Evolutionary conservation across 441 rosid genomes (phyloP).

Genomic region (Adansonia grandidieri): DNA sequence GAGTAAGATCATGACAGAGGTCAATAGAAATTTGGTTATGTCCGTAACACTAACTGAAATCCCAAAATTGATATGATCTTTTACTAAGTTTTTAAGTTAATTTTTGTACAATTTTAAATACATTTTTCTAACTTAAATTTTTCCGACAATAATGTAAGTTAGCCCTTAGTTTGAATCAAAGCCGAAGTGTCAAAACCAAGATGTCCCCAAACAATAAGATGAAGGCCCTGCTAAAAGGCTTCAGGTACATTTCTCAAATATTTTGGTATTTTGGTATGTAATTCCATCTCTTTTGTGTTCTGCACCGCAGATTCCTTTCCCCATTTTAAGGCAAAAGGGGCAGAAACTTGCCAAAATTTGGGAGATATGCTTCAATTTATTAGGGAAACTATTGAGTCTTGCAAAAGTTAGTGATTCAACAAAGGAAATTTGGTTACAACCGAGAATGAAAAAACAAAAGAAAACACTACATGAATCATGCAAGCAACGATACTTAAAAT

Average conservation of each 20-base stretch:
- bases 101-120: too few relatives aligned
- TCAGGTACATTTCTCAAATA: constrained; percentile 50
- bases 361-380: background rate
- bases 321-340: background rate
- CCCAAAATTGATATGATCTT: too few relatives aligned
- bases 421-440: background rate
- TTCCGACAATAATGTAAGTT: too few relatives aligned
- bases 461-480: background rate
- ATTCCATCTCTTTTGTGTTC: background rate
- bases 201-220: constrained; percentile 23
- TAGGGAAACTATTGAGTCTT: background rate
- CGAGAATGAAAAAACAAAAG: background rate
- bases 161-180: too few relatives aligned
- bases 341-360: background rate
- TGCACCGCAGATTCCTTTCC: background rate
- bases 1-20: too few relatives aligned
- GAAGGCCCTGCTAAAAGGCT: constrained; percentile 77
- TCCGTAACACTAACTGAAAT: too few relatives aligned
- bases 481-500: background rate
- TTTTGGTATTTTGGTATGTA: constrained; percentile 54
- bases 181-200: too few relatives aligned
- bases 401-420: background rate
- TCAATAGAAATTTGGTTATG: too few relatives aligned
- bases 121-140: too few relatives aligned
- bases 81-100: too few relatives aligned